Base-by-base conservation (phyloP, 2,329 filamentous ascomycete species). In the Calonectria montana region DNA sequence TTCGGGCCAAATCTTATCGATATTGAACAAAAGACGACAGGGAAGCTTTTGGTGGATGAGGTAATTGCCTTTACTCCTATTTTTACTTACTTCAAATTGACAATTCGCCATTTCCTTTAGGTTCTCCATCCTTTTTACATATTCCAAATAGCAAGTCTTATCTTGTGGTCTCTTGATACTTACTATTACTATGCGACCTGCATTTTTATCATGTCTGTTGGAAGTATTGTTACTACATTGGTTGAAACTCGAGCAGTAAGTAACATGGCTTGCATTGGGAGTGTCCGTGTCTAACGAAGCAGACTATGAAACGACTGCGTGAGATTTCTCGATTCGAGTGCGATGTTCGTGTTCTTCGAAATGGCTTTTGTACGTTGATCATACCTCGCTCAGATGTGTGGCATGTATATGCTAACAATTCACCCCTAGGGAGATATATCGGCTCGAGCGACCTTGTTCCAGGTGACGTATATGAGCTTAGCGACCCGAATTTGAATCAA, bases 171-270 rank as follows among this genome's bases (percentile, higher is more conserved):
- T 12, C 81, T 98, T 76, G 97, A 99, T 80, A 89, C 97, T 78
- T 99, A 99, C 83, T 99, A 98, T 82, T 99, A 98, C 85, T 99
- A 99, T 83, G 97, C 97, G 5, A 89, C 92, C 18, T 97, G 96
- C 81, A 99, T 99, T 78, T 97, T 99, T 78, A 81, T 96, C 72
- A 98, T 99, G 83, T 99, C 97, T 0, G 89, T 97, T 53, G 94
- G 95, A 77, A 98, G 96, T 83, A 98, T 99, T 78, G 90, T 91
- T 5, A 93, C 95, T 2, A 98, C 97, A 0, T 88, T 99, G 16
- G 84, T 98, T 69, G 97, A 99, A 84, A 99, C 97, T 1, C 93
- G 92, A 82, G 91, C 95, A 59, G 92, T 94, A 84, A 83, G 91
- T 84, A 25, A 15, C 23, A 16, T 65, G 37, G 21, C 16, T 18